Evolutionary conservation across 2,329 filamentous ascomycete genomes (phyloP), one percentile per base, ranked within the genome.

Genomic region (Pseudocercospora macadamiae): DNA sequence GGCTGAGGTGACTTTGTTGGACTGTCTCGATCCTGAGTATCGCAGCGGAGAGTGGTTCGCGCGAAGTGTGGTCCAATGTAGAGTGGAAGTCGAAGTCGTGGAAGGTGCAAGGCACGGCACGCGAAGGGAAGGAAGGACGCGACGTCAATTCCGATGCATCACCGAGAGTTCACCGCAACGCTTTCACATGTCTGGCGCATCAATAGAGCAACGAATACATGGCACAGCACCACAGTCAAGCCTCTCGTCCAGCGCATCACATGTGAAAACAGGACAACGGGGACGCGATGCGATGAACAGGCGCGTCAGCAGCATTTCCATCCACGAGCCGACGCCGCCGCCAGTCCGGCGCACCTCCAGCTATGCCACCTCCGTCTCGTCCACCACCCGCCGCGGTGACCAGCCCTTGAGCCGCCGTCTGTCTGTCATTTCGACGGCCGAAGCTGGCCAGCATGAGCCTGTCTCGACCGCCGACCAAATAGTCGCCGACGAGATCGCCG

Each of bases 401-500:
- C 55, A 57, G 30, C 37, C 55, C n/a, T 14, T 23, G 34, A 86
- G 85, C 65, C 83, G 89, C 60, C 79, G 91, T 51, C 87, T 87
- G 44, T 88, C 87, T 60, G 85, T 86, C 32, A 80, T 90, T 57
- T 89, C 87, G 55, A 83, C 77, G 61, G 82, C 62, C 30, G 88
- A 91, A 73, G 82, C 81, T 63, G 87, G 86, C 61, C 83, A 87
- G 60, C 77, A 77, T n/a, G 77, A 77, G 16, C 77, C 77, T 60
- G 78, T 80, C 49, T 77, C 80, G 9, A 80, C 80, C 25, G 85
- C 82, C 55, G 85, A 90, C 69, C 84, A 88, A 61, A 86, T 88
- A 63, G 91, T 96, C 66, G 89, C 92, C 61, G 93, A 97, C 72
- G 95, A 99, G 78, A 96, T 99, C 72, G 93, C 90, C 23, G 89